Evolutionary conservation across 768 basidiomycete species (phyloP).

Genomic region (Tulasnella sp.): DNA sequence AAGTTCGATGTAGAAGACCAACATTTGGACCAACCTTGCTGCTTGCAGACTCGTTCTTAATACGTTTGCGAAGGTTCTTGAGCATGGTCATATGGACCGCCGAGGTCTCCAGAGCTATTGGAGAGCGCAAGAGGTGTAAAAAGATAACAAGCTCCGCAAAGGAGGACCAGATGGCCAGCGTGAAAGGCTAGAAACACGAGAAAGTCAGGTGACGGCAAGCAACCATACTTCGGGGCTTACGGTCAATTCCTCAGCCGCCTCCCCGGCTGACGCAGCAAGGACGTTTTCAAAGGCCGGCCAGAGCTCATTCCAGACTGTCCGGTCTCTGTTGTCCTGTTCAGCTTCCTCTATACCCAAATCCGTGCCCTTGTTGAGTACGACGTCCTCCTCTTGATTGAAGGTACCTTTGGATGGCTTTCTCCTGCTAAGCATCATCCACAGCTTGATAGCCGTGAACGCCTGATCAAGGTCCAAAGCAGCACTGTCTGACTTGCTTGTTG

Average conservation of each 20-base stretch:
- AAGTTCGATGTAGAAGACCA: background rate
- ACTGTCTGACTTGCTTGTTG: conserved; percentile 40
- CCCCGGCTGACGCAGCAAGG: background rate
- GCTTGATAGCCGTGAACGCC: conserved; percentile 62
- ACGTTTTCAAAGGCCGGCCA: conserved; percentile 62
- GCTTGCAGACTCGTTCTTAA: conserved; percentile 47
- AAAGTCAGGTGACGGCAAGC: background rate
- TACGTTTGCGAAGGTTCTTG: conserved; percentile 47
- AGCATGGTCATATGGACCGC: conserved; percentile 47
- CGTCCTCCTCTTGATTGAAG: conserved; percentile 12
- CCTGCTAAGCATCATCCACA: conserved; percentile 62
- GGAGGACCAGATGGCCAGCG: conserved; percentile 54
- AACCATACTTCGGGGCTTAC: background rate
- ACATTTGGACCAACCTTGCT: conserved; percentile 45
- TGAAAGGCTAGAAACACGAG: conserved; percentile 45
- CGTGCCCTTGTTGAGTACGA: background rate
- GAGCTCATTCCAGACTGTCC: conserved; percentile 66
- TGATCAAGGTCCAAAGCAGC: conserved; percentile 61
- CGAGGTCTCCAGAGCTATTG: conserved; percentile 52
- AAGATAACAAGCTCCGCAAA: conserved; percentile 64
- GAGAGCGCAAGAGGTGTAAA: conserved; percentile 51
- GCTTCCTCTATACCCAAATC: background rate
- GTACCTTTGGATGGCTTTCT: conserved; percentile 29
- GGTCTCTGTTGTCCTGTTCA: conserved; percentile 34
- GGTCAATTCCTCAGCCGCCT: conserved; percentile 3